Evolutionary conservation across 75 land plant species (phyloP).

Genomic region (Cunninghamia lanceolata): DNA sequence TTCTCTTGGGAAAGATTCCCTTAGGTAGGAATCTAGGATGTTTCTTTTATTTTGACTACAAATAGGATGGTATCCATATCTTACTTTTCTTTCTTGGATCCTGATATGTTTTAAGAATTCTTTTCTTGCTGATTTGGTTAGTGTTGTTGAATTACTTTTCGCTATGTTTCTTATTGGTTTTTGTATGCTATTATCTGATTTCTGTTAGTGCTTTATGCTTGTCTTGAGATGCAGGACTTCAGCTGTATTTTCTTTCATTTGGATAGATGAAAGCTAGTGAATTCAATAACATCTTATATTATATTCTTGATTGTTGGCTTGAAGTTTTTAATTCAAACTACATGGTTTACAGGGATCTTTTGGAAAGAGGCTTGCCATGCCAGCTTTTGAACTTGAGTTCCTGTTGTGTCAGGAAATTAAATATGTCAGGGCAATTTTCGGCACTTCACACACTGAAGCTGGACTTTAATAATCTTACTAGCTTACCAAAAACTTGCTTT

Average conservation of each 20-base stretch:
- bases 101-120: neutral
- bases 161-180: neutral
- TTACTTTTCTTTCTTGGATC: neutral
- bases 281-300: neutral
- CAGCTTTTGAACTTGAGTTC: conserved; percentile 48
- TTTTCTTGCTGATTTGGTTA: conserved; percentile 3
- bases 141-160: neutral
- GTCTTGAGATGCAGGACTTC: neutral
- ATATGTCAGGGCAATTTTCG: conserved; percentile 63
- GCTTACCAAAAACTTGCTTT: conserved; percentile 70
- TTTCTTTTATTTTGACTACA: neutral
- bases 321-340: neutral
- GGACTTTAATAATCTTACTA: conserved; percentile 60
- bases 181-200: neutral
- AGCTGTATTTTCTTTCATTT: neutral
- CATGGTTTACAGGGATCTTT: conserved; percentile 48
- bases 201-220: neutral
- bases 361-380: conserved; percentile 63
- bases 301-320: neutral
- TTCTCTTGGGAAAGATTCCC: conserved; percentile 48
- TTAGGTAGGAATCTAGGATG: conserved; percentile 44
- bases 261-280: neutral
- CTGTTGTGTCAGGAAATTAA: conserved; percentile 56
- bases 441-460: conserved; percentile 60
- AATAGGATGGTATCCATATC: neutral